Percentiles rank a stretch among this genome's conserved stretches.
These are phyloP conservation scores for Kregervanrija fluxuum DNA, from an alignment of 805 yeast species.

Conservation along the genomic window DNA sequence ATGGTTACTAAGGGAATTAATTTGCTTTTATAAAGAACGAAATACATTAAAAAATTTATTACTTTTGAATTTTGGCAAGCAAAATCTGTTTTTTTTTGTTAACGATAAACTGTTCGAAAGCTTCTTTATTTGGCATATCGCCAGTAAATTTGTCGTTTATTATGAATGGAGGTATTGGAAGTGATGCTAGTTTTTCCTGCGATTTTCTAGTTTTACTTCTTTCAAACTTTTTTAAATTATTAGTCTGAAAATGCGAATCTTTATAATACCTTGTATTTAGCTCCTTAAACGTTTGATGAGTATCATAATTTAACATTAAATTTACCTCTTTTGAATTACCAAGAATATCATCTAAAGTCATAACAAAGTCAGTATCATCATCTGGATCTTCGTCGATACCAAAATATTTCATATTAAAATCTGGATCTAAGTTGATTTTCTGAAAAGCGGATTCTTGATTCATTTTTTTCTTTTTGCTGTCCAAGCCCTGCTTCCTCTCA, in stretches of 20 bases:
- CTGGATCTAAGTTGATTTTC: constrained; percentile 6
- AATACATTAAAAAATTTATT: constrained; percentile 12
- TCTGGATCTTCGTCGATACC: constrained; percentile 31
- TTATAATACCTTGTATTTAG: too few species aligned
- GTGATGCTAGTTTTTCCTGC: constrained; percentile 1
- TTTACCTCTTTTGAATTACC: too few species aligned
- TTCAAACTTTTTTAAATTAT: constrained; percentile 26
- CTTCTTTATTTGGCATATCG: constrained; percentile 7
- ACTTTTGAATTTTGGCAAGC: constrained; percentile 30
- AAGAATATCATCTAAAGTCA: too few species aligned
- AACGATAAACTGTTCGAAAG: constrained; percentile 41
- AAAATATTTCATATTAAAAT: constrained; percentile 33
- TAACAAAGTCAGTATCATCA: too few species aligned
- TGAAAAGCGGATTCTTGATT: constrained; percentile 8
- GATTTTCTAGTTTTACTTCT: constrained; percentile 19
- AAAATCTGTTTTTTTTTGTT: constrained; percentile 37
- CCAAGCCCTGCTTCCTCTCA: constrained; percentile 14
- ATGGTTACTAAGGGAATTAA: constrained; percentile 18
- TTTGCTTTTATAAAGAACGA: constrained; percentile 12
- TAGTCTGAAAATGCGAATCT: too few species aligned
- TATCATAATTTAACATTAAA: too few species aligned
- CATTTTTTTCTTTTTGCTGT: constrained; percentile 9
- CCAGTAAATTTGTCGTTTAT: too few species aligned
- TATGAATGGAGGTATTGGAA: constrained; percentile 2
- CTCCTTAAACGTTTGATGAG: too few species aligned